phyloP scores from a whole-genome alignment of 192 early-diverging fungal genomes.

The Coemansia sp. region DNA sequence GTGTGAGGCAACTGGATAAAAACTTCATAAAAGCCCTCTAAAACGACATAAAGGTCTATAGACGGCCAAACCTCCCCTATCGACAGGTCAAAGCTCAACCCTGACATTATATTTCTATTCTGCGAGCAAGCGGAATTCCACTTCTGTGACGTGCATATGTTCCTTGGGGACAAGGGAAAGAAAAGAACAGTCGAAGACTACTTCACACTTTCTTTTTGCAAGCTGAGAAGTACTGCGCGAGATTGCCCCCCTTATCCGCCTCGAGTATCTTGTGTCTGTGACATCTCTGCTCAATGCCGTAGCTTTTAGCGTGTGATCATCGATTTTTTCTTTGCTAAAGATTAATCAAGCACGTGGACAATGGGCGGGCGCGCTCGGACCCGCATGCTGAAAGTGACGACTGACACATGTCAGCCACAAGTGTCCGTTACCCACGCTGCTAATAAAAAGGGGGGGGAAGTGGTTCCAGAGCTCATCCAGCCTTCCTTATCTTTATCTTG shows the following conservation, averaged over 20 bases:
- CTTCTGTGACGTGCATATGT: not conserved
- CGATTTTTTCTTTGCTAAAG: not conserved
- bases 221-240: not conserved
- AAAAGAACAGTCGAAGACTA: too few relatives aligned
- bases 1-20: too few relatives aligned
- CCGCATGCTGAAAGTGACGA: not conserved
- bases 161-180: not conserved
- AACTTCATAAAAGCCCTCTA: too few relatives aligned
- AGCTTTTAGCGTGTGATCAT: not conserved
- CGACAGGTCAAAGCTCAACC: not conserved
- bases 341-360: not conserved
- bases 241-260: not conserved
- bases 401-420: conserved; percentile 7
- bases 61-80: too few relatives aligned
- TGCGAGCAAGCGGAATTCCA: too few relatives aligned
- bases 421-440: not conserved
- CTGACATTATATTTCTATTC: not conserved
- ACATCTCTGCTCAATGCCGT: not conserved
- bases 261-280: not conserved
- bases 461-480: not conserved
- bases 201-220: too few relatives aligned
- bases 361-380: not conserved
- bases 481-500: not conserved
- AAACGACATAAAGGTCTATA: too few relatives aligned
- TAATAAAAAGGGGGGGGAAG: not conserved